Conservation (phyloP, 768 basidiomycete species). For the Suillus variegatus region DNA sequence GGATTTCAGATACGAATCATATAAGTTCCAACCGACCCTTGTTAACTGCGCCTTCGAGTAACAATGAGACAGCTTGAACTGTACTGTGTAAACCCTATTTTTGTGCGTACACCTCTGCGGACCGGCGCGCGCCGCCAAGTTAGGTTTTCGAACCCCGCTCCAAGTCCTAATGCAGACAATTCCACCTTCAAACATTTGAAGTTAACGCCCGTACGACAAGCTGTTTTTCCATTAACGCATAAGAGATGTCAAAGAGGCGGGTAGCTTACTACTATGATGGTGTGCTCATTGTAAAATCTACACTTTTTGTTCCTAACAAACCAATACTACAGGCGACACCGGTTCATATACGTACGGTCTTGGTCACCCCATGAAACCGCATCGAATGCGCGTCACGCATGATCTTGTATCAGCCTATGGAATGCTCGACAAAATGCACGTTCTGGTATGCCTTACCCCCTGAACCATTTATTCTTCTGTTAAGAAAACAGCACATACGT, state of each 20-base stretch:
- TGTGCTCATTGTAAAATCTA: slow-evolving; percentile 32
- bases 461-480: neutral
- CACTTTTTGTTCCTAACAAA: slow-evolving; percentile 4
- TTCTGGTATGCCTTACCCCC: slow-evolving; percentile 59
- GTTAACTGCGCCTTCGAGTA: neutral
- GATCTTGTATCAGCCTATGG: slow-evolving; percentile 89
- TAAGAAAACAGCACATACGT: slow-evolving; percentile 3
- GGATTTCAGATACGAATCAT: neutral
- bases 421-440: slow-evolving; percentile 93
- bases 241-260: slow-evolving; percentile 64
- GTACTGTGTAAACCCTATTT: neutral
- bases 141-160: neutral
- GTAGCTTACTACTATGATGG: slow-evolving; percentile 84
- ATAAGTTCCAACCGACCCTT: neutral
- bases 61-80: neutral
- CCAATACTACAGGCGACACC: slow-evolving; percentile 55
- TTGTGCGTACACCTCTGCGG: neutral
- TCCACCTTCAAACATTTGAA: neutral
- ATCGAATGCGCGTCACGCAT: slow-evolving; percentile 92
- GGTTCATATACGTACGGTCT: slow-evolving; percentile 81
- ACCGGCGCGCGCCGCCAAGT: neutral
- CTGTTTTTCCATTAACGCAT: neutral
- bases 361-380: slow-evolving; percentile 95
- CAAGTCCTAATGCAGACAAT: neutral
- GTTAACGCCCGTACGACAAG: neutral